Conservation (phyloP, 148 eudicot genomes). For the Rhododendron vialii region DNA sequence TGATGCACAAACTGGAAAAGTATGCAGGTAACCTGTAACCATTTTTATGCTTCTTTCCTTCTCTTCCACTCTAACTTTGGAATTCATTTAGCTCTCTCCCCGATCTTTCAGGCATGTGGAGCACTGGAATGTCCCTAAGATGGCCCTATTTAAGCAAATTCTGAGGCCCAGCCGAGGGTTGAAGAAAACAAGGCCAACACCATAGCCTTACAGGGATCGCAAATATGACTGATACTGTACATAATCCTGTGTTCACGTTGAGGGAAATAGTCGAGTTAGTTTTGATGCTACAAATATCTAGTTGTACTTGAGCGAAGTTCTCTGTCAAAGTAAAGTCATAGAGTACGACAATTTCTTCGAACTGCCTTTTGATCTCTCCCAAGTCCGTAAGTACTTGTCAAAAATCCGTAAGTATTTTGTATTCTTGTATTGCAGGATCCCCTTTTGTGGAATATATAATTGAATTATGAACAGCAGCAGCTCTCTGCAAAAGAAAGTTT, state of each 20-base stretch:
- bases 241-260: no score
- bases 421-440: neutral
- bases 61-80: neutral
- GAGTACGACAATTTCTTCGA: neutral
- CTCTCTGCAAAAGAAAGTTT: neutral
- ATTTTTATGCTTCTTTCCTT: neutral
- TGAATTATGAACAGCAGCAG: neutral
- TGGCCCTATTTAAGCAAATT: slow-evolving; percentile 83
- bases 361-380: neutral
- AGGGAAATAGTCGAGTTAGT: neutral
- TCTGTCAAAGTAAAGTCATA: neutral
- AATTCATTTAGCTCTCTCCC: neutral
- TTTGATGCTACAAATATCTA: neutral
- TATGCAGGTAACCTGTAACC: slow-evolving; percentile 47
- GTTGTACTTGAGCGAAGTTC: neutral
- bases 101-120: slow-evolving; percentile 74
- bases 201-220: neutral
- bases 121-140: slow-evolving; percentile 97
- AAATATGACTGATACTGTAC: neutral
- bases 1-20: slow-evolving; percentile 70
- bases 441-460: neutral
- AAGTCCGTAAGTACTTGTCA: neutral
- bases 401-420: neutral
- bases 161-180: slow-evolving; percentile 56
- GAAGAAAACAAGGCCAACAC: neutral